Evolutionary conservation across 495 filamentous ascomycete species (phyloP).

Genomic region (Neurospora cerealis): DNA sequence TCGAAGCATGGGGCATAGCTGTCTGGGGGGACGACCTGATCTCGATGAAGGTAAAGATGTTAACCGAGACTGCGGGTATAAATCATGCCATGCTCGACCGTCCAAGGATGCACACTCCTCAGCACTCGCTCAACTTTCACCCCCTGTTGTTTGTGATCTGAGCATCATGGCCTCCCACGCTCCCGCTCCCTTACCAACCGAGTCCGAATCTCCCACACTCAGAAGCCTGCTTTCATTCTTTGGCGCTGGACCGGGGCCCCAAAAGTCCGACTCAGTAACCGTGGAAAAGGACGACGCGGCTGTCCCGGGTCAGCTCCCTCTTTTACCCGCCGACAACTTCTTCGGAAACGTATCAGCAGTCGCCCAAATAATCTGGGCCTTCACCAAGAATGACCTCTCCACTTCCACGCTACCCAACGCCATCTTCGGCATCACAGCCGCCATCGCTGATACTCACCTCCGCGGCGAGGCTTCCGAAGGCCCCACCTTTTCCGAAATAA

Average conservation of each 20-base stretch:
- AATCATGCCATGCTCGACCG: not conserved
- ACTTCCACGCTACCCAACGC: not conserved
- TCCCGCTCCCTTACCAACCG: not conserved
- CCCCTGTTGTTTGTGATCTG: not conserved
- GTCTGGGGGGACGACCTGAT: not conserved
- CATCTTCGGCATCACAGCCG: not conserved
- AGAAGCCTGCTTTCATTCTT: not conserved
- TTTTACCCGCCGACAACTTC: not conserved
- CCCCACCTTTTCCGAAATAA: not conserved
- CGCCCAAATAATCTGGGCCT: not conserved
- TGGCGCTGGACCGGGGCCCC: not conserved
- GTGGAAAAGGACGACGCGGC: not conserved
- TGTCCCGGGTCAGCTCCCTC: not conserved
- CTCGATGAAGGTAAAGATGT: not conserved
- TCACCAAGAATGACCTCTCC: not conserved
- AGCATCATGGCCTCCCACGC: not conserved
- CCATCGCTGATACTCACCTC: not conserved
- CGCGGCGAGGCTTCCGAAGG: not conserved
- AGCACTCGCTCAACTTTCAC: not conserved
- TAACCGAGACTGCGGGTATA: not conserved
- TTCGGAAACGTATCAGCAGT: not conserved
- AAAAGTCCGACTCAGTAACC: not conserved
- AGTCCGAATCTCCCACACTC: not conserved
- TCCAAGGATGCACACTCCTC: not conserved
- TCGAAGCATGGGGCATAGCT: not conserved